Evolutionary conservation across 106 monocot species (phyloP), one percentile per base, ranked within the genome.

Genomic region (Acorus gramineus): DNA sequence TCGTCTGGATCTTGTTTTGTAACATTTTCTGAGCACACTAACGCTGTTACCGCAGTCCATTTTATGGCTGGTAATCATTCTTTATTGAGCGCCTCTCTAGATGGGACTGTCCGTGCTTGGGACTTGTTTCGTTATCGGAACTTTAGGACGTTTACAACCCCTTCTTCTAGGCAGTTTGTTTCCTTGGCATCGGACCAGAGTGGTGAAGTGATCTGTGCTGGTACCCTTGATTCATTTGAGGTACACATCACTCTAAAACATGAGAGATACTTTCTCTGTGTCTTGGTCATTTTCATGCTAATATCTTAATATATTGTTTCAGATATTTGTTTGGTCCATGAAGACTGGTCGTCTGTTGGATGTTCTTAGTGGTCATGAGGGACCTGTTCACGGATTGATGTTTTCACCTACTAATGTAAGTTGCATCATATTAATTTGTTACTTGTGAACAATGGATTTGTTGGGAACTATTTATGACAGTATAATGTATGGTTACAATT

Each of bases 281-380:
- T 5, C 49, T 49, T 13, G 4, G 5, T 60, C 59, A 49, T 50
- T 7, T 48, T 4, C 42, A 8, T 56, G n/a, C 11, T 4, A 10
- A 11, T 64, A 11, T 8, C 54, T 28, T 61, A 60, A 53, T 9
- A 51, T 56, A 49, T 14, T 4, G 3, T 71, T 62, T 57, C 81
- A 98, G 96, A 88, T 98, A 66, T 98, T 81, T 85, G 83, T 98
- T 73, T 98, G 96, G 96, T 88, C 84, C 13, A 88, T 91, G 91
- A 91, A 98, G 77, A 98, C 91, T 63, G 91, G 85, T 1, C 91
- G 87, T 57, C 81, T 98, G 65, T 70, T 98, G 56, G 96, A 98
- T 73, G 60, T 87, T 75, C 83, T 98, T 14, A 85, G 96, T 73
- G 96, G 96, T 57, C 96, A 98, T 64, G 82, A 79, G 57, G 91